Base-by-base conservation (phyloP, 2,329 filamentous ascomycete species). In the Akanthomyces lecanii region DNA sequence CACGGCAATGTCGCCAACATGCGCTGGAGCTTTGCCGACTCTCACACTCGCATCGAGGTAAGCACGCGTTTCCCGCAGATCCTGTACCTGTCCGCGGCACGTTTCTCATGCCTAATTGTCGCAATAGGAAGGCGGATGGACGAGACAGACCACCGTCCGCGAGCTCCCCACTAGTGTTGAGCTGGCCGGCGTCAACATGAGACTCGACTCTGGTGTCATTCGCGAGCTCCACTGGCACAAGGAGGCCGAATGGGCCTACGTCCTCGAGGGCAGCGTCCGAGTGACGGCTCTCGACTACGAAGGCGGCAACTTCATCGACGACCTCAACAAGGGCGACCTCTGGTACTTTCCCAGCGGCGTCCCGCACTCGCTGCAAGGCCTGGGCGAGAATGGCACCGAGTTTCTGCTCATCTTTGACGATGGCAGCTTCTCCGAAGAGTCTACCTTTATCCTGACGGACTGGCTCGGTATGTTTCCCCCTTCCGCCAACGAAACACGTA, bases 201-300 rank as follows among this genome's bases (percentile, higher is more conserved):
- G 89, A 12, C 83, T 92, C 3, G 89, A 88, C 45, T 77, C 85
- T 66, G 88, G 89, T 42, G 89, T 88, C 38, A 90, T 90, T 68
- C 87, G 89, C 33, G 89, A 92, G 72, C 79, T 92, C 10, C 89
- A 92, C 71, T 92, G 89, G 89, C 89, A 92, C 78, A 90, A 89
- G 68, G 87, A 91, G 72, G 89, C 88, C 44, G 89, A 92, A 71
- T 92, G 89, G 89, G 88, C 87, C 0, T 91, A 89, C 66, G 86
- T 92, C 3, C 82, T 92, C 0, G 84, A 88, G 63, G 89, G 89
- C 57, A 81, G 82, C 64, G 88, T 90, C 23, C 85, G 89, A 60
- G 83, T 92, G 57, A 91, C 89, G 0, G 89, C 86, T 0, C 81
- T 92, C 21, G 89, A 92, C 74, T 85, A 88, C 48, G 87, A 93